These are phyloP conservation scores for Sistotremastrum suecicum DNA, from an alignment of 768 basidiomycete species.

Conservation along the genomic window DNA sequence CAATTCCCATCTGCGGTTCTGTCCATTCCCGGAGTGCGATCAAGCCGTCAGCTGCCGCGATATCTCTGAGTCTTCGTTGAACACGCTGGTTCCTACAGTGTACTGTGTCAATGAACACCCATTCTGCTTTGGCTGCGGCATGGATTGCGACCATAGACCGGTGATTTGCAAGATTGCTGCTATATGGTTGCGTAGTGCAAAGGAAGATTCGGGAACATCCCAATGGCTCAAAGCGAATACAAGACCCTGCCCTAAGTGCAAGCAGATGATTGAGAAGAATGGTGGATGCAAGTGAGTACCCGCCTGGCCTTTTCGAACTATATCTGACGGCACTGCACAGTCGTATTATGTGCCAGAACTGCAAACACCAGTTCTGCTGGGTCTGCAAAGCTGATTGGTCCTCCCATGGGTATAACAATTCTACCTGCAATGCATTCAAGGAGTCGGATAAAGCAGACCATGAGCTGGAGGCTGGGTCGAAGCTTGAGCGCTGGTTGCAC, in stretches of 20 bases:
- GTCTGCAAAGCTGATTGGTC: conserved; percentile 7
- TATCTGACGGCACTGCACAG: neutral
- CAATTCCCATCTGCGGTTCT: conserved; percentile 6
- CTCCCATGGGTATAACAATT: conserved; percentile 6
- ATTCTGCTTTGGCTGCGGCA: conserved; percentile 8
- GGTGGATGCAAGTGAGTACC: conserved; percentile 9
- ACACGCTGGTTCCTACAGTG: conserved; percentile 7
- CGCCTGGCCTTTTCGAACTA: neutral
- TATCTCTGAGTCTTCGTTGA: conserved; percentile 1
- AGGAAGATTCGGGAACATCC: conserved; percentile 8
- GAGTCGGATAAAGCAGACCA: conserved; percentile 1
- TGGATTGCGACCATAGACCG: conserved; percentile 5
- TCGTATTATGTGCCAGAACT: conserved; percentile 6
- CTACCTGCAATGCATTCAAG: conserved; percentile 5
- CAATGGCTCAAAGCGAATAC: conserved; percentile 9
- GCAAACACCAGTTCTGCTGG: conserved; percentile 9
- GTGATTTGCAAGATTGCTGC: conserved; percentile 6
- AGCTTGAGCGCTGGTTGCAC: conserved; percentile 8
- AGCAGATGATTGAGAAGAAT: conserved; percentile 7
- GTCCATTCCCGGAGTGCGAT: conserved; percentile 5
- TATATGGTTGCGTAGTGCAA: conserved; percentile 5
- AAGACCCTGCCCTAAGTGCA: conserved; percentile 8
- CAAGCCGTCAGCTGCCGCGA: conserved; percentile 3
- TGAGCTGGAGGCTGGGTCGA: conserved; percentile 1
- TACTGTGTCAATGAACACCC: conserved; percentile 1